Base-by-base conservation (phyloP, 345 rosid species). In the Pistacia vera region DNA sequence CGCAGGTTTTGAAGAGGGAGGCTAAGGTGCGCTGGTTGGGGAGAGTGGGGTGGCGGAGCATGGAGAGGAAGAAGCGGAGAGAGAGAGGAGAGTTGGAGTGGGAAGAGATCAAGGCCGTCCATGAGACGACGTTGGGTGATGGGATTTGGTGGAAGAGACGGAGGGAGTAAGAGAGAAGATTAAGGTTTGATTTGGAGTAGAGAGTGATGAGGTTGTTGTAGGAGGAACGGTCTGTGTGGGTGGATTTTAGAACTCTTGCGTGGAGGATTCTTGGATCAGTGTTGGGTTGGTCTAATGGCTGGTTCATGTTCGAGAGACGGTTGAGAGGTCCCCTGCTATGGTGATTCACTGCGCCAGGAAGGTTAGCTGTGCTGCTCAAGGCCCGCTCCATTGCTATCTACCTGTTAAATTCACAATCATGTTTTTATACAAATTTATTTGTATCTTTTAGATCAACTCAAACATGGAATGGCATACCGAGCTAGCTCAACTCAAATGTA, bases 21-120 rank as follows among this genome's bases (percentile, higher is more conserved):
- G 90, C 84, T 17, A 87, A 35, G 10, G 90, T 78, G 36, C 85
- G 81, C 9, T 80, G 83, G 70, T 80, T 83, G 72, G 89, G 91
- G 30, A 79, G 73, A 20, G 75, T 41, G 30, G 85, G 78, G 78
- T 55, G 65, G 76, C 89, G 82, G 62, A 85, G 86, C 91, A 85
- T 84, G 78, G 89, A 82, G 77, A 88, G 33, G 81, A 86, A 85
- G 70, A 75, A 63, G 54, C 65, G 75, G 70, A 84, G 82, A 46
- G 91, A 79, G 52, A 64, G 76, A 44, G 63, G 46, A 14, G 85
- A 80, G 70, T 20, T 62, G 81, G 88, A 33, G 78, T 81, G 64
- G 11, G 82, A 81, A 9, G 88, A 81, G 54, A 87, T 85, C 75
- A 87, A 79, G 60, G 90, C 72, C 3, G 87, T 87, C 88, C 88